These are phyloP conservation scores for Ceratocystis papillata DNA, from an alignment of 2,329 filamentous ascomycete genomes.

Conservation along the genomic window DNA sequence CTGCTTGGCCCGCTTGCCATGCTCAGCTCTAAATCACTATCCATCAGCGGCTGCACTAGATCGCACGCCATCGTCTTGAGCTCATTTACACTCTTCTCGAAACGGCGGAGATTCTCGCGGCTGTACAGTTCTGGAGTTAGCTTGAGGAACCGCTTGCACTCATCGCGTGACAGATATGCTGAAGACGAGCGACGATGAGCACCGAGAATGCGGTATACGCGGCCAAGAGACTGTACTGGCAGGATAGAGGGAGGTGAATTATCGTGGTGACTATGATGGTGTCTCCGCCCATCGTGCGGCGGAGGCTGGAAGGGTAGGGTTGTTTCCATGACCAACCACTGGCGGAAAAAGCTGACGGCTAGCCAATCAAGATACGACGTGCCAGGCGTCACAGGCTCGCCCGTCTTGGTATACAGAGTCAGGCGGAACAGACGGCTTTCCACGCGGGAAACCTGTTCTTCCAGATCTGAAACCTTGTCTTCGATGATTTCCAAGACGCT, in stretches of 20 bases:
- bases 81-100: slow-evolving; percentile 81
- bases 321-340: slow-evolving; percentile 88
- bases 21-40: slow-evolving; percentile 74
- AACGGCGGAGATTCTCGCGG: slow-evolving; percentile 71
- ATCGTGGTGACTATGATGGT: slow-evolving; percentile 28
- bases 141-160: slow-evolving; percentile 84
- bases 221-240: slow-evolving; percentile 46
- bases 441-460: slow-evolving; percentile 67
- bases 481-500: slow-evolving; percentile 79
- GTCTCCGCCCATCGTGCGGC: slow-evolving; percentile 6
- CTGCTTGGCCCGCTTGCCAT: slow-evolving; percentile 36
- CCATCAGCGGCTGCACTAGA: slow-evolving; percentile 73
- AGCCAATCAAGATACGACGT: slow-evolving; percentile 86
- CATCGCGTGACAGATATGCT: slow-evolving; percentile 69
- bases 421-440: slow-evolving; percentile 76
- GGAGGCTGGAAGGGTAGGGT: slow-evolving; percentile 46
- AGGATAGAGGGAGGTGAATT: slow-evolving; percentile 30
- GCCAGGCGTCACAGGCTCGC: slow-evolving; percentile 68
- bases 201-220: slow-evolving; percentile 68
- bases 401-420: slow-evolving; percentile 63
- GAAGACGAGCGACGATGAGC: slow-evolving; percentile 39
- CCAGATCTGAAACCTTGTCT: slow-evolving; percentile 86
- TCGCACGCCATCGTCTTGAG: slow-evolving; percentile 75
- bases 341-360: slow-evolving; percentile 72
- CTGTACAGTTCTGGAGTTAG: slow-evolving; percentile 71